phyloP scores from a whole-genome alignment of 805 yeast species.

The Metschnikowia gruessii region DNA sequence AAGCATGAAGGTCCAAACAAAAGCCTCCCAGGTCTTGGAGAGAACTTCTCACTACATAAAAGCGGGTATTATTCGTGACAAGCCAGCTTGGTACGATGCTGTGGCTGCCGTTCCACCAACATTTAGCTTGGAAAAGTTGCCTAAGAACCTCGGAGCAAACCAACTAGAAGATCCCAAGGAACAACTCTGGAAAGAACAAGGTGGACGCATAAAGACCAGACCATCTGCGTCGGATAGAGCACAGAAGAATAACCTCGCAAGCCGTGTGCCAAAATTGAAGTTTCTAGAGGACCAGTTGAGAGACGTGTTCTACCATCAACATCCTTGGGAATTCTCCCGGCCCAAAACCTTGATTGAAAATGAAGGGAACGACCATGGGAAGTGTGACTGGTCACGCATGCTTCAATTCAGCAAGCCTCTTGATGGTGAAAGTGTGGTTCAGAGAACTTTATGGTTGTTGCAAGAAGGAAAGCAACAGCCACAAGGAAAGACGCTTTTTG shows the following conservation, averaged over 20 bases:
- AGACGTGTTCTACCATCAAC: conserved; percentile 80
- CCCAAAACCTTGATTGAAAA: conserved; percentile 83
- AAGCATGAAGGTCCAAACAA: conserved; percentile 58
- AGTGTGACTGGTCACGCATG: conserved; percentile 75
- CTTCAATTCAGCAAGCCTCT: conserved; percentile 69
- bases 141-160: conserved; percentile 29
- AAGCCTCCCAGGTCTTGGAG: conserved; percentile 74
- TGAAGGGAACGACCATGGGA: conserved; percentile 52
- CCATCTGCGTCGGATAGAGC: conserved; percentile 33
- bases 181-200: conserved; percentile 15
- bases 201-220: conserved; percentile 46
- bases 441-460: conserved; percentile 42
- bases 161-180: conserved; percentile 31
- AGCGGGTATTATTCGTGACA: conserved; percentile 62
- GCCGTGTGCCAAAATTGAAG: conserved; percentile 51
- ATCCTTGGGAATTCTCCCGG: conserved; percentile 96
- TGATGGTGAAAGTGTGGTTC: conserved; percentile 73
- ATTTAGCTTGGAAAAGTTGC: conserved; percentile 51
- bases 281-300: conserved; percentile 81
- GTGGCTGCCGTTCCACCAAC: conserved; percentile 83
- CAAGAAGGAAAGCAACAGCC: conserved; percentile 20
- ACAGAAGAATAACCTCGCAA: conserved; percentile 40
- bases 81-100: conserved; percentile 89
- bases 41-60: conserved; percentile 74
- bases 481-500: conserved; percentile 36